phyloP scores from a whole-genome alignment of 257 asterid species.

The Mentha longifolia region DNA sequence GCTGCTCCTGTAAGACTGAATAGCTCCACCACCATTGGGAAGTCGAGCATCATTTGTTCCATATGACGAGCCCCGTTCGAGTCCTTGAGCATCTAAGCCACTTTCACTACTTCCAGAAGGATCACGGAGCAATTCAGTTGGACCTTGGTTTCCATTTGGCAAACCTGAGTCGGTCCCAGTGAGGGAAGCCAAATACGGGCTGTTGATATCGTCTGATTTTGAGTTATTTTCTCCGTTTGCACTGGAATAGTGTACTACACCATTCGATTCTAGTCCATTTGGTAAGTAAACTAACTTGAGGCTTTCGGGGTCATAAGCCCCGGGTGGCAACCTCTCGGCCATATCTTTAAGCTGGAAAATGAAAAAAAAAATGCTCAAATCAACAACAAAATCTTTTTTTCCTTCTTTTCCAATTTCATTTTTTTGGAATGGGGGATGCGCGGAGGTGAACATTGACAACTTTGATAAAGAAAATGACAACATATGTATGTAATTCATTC shows the following conservation, averaged over 20 bases:
- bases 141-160: constrained; percentile 40
- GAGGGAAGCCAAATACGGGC: constrained; percentile 50
- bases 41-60: constrained; percentile 54
- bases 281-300: constrained; percentile 66
- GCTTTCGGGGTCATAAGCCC: constrained; percentile 69
- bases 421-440: neutral
- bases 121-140: constrained; percentile 40
- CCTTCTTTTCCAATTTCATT: too few species aligned
- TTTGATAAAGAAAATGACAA: constrained; percentile 1
- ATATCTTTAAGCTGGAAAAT: constrained; percentile 81
- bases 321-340: constrained; percentile 93
- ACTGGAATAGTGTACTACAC: constrained; percentile 38
- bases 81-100: constrained; percentile 43
- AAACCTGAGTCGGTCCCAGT: constrained; percentile 41
- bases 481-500: neutral
- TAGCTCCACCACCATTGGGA: constrained; percentile 53
- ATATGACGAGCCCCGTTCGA: constrained; percentile 39
- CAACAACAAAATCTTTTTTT: neutral
- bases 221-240: constrained; percentile 59
- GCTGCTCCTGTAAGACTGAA: constrained; percentile 47
- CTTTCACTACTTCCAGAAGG: constrained; percentile 39
- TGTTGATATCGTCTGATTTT: constrained; percentile 45
- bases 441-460: neutral
- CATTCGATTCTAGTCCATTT: constrained; percentile 70
- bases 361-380: constrained; percentile 26